These are phyloP conservation scores for Tetrahymena thermophila DNA, from an alignment of 73 alveolate genomes.

Conservation along the genomic window DNA sequence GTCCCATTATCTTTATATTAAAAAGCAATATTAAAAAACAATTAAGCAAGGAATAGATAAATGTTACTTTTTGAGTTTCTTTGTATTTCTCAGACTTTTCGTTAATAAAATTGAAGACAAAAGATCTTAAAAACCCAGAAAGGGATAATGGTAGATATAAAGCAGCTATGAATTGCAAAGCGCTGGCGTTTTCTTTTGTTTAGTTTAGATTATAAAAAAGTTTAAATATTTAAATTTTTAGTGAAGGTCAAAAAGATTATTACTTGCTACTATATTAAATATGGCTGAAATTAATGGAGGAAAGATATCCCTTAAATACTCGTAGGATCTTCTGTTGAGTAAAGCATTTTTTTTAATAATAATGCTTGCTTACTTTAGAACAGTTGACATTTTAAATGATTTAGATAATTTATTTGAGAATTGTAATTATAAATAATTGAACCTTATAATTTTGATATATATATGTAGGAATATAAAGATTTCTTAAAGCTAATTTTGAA, in stretches of 20 bases:
- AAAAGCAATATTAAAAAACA: background rate
- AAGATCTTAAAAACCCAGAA: slow-evolving; percentile 10
- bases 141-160: background rate
- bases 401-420: background rate
- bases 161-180: background rate
- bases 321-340: background rate
- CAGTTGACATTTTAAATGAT: background rate
- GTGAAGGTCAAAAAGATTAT: background rate
- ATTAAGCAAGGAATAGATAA: background rate
- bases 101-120: slow-evolving; percentile 3
- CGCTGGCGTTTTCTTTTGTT: background rate
- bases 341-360: background rate
- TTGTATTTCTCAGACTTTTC: slow-evolving; percentile 27
- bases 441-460: background rate
- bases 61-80: slow-evolving; percentile 7
- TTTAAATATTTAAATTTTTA: background rate
- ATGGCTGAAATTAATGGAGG: background rate
- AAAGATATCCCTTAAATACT: background rate
- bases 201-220: background rate
- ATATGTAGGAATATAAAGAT: background rate
- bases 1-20: slow-evolving; percentile 18
- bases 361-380: background rate
- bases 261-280: background rate
- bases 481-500: background rate
- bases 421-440: too few species aligned